A percentile compares a stretch with the other conserved stretches of the same genome.
These are phyloP conservation scores for Trametes polyzona DNA, from an alignment of 1,284 basidiomycete genomes.

Conservation along the genomic window DNA sequence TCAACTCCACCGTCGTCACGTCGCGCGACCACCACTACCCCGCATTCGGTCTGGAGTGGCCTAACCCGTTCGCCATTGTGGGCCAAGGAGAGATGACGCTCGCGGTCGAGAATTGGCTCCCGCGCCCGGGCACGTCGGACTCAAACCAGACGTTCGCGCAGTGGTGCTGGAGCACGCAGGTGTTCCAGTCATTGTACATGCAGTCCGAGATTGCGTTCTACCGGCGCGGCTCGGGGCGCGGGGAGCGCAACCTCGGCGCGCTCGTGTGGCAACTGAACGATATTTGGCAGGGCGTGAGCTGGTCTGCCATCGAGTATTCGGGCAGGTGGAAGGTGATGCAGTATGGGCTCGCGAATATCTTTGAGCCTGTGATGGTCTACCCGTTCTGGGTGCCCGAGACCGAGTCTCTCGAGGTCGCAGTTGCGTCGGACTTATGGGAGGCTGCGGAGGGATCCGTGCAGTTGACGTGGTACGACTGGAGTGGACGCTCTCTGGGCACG, in stretches of 20 bases:
- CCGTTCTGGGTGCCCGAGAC: slow-evolving; percentile 57
- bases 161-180: slow-evolving; percentile 63
- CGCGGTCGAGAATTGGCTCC: slow-evolving; percentile 57
- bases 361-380: slow-evolving; percentile 53
- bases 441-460: slow-evolving; percentile 50
- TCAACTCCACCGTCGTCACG: slow-evolving; percentile 62
- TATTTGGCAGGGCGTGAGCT: slow-evolving; percentile 66
- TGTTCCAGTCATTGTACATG: slow-evolving; percentile 62
- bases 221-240: slow-evolving; percentile 56
- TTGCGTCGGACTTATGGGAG: slow-evolving; percentile 56
- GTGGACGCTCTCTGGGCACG: slow-evolving; percentile 46
- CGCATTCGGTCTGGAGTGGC: slow-evolving; percentile 55
- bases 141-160: slow-evolving; percentile 62
- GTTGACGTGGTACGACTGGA: slow-evolving; percentile 64
- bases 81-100: slow-evolving; percentile 59
- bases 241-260: slow-evolving; percentile 62
- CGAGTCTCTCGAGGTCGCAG: slow-evolving; percentile 52
- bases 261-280: slow-evolving; percentile 71
- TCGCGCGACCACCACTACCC: slow-evolving; percentile 65
- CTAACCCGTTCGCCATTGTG: slow-evolving; percentile 57
- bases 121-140: slow-evolving; percentile 45
- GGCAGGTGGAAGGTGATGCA: slow-evolving; percentile 66
- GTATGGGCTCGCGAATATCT: slow-evolving; percentile 52
- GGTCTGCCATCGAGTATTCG: slow-evolving; percentile 63
- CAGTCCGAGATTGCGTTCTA: slow-evolving; percentile 65